Conservation (phyloP, 2,329 filamentous ascomycete species). For the Fusarium sp. region DNA sequence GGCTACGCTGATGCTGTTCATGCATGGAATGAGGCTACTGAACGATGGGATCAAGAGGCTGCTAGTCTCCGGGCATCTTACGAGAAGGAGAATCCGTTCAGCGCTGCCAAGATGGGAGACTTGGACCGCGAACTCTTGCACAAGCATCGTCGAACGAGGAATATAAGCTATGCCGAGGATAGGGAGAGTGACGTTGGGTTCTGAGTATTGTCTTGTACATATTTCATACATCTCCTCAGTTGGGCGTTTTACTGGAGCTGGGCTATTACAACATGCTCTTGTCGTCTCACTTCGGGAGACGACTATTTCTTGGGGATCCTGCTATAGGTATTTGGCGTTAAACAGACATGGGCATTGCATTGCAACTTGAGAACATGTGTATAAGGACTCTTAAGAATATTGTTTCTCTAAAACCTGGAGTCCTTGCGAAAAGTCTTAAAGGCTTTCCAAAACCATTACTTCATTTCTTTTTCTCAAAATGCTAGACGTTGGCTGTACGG, state of each 20-base stretch:
- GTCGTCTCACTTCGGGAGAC: conserved; percentile 4
- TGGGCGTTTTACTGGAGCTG: conserved; percentile 26
- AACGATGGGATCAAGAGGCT: conserved; percentile 79
- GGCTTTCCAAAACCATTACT: conserved; percentile 20
- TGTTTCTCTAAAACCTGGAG: background rate
- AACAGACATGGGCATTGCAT: conserved; percentile 14
- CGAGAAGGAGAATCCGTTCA: conserved; percentile 63
- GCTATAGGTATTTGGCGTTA: conserved; percentile 32
- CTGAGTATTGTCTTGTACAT: conserved; percentile 23
- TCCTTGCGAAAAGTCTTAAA: background rate
- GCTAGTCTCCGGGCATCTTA: conserved; percentile 66
- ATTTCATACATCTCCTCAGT: conserved; percentile 16
- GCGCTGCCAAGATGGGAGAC: conserved; percentile 46
- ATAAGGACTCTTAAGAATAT: background rate
- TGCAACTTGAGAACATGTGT: background rate
- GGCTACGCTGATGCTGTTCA: conserved; percentile 70
- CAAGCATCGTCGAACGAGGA: conserved; percentile 54
- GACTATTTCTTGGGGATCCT: conserved; percentile 6
- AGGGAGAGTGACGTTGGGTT: conserved; percentile 49
- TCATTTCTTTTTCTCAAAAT: conserved; percentile 24
- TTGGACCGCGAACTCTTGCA: conserved; percentile 38
- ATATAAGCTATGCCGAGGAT: conserved; percentile 56
- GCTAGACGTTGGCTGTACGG: conserved; percentile 39
- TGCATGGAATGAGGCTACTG: conserved; percentile 71
- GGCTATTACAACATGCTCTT: conserved; percentile 11